A percentile compares a stretch with the other conserved stretches of the same genome.
These are phyloP conservation scores for Lactarius psammicola DNA, from an alignment of 768 basidiomycete species.

Conservation along the genomic window DNA sequence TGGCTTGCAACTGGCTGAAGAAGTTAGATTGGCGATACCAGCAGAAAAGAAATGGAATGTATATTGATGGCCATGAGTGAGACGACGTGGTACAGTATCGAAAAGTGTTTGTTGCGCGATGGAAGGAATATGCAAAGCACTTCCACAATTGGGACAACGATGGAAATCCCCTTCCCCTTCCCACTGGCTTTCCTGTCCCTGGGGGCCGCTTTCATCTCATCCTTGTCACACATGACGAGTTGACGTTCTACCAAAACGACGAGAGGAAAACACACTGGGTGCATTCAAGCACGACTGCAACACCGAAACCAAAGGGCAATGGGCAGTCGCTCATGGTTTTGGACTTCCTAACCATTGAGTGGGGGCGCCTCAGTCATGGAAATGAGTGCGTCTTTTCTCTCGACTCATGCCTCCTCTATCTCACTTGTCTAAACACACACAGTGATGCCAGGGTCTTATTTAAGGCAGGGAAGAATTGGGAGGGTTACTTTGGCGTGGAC, in stretches of 20 bases:
- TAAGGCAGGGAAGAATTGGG: constrained; percentile 35
- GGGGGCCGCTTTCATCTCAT: too few species aligned
- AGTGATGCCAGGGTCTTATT: constrained; percentile 32
- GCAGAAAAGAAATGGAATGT: constrained; percentile 16
- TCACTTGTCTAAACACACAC: too few species aligned
- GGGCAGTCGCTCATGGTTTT: constrained; percentile 28
- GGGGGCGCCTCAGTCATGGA: constrained; percentile 32
- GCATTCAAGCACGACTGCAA: too few species aligned
- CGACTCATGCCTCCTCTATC: too few species aligned
- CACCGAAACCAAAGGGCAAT: too few species aligned
- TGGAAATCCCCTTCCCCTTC: background rate
- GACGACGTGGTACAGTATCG: constrained; percentile 39
- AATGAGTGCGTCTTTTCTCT: constrained; percentile 27
- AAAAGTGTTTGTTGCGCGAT: constrained; percentile 33
- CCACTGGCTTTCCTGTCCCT: too few species aligned
- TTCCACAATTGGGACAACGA: constrained; percentile 3
- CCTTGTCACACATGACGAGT: too few species aligned
- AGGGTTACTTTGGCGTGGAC: constrained; percentile 36
- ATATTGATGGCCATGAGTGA: constrained; percentile 35
- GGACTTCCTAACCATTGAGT: constrained; percentile 37
- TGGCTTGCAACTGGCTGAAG: constrained; percentile 42
- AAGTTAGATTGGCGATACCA: constrained; percentile 36
- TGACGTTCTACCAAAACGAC: too few species aligned
- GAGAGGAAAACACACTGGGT: too few species aligned
- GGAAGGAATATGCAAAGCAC: constrained; percentile 19